Evolutionary conservation across 192 early-diverging fungal species (phyloP).

Genomic region (Coemansia sp.): DNA sequence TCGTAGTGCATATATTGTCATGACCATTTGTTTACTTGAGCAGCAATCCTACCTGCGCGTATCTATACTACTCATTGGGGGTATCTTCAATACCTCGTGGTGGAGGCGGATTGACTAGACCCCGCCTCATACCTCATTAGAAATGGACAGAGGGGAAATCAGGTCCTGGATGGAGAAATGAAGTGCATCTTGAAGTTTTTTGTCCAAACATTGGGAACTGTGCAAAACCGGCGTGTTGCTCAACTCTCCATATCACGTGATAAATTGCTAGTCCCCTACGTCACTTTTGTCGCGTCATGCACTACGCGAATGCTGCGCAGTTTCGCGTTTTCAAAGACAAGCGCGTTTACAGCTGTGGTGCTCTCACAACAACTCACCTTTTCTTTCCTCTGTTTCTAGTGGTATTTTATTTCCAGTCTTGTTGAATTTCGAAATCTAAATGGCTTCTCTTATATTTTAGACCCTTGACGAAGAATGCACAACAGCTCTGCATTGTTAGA

Average conservation of each 20-base stretch:
- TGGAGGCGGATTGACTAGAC: not conserved
- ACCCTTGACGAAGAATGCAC: not conserved
- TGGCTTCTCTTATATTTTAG: not conserved
- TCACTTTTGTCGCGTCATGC: not conserved
- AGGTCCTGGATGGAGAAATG: not conserved
- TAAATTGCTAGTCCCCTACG: not conserved
- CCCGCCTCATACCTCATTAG: not conserved
- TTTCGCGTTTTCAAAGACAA: constrained; percentile 3
- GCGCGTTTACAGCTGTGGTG: not conserved
- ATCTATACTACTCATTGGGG: not conserved
- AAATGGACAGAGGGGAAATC: not conserved
- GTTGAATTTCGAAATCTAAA: not conserved
- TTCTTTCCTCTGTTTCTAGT: not conserved
- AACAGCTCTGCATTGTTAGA: not conserved
- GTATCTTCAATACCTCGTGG: constrained; percentile 4
- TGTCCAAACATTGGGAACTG: not conserved
- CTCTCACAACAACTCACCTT: not conserved
- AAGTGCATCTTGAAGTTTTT: not conserved
- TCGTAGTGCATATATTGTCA: not conserved
- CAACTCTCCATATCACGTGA: not conserved
- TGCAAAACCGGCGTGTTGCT: not conserved
- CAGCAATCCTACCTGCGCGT: constrained; percentile 5
- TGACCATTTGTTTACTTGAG: not conserved
- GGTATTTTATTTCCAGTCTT: constrained; percentile 1
- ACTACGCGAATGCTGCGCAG: constrained; percentile 11